phyloP scores from a whole-genome alignment of 2,329 filamentous ascomycete species.

The Cytospora schulzeri region DNA sequence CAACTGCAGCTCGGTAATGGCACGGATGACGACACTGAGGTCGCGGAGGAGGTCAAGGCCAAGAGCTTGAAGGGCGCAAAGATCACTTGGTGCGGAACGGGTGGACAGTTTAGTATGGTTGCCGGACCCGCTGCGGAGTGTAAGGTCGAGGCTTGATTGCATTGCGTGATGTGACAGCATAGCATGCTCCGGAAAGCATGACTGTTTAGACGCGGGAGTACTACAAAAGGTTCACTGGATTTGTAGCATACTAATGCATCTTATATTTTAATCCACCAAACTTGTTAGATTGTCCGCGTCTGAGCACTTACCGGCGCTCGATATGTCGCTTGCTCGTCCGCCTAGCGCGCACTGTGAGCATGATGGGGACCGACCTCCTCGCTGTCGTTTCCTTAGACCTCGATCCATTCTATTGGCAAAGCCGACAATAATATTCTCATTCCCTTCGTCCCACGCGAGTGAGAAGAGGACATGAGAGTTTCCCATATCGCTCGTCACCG shows the following conservation, averaged over 20 bases:
- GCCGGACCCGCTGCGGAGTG: constrained; percentile 24
- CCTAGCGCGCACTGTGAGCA: no score
- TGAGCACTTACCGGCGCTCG: no score
- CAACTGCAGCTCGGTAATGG: constrained; percentile 69
- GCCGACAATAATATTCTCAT: no score
- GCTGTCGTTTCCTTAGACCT: no score
- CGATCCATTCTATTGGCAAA: no score
- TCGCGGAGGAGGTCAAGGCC: constrained; percentile 65
- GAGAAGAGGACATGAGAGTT: no score
- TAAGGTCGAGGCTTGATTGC: constrained; percentile 20
- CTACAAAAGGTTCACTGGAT: not conserved
- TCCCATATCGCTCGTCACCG: no score
- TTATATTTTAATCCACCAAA: not conserved
- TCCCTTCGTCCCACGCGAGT: no score
- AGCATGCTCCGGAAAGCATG: constrained; percentile 3
- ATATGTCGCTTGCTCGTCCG: no score
- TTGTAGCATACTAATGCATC: not conserved
- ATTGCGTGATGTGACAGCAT: constrained; percentile 15
- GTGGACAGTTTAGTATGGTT: constrained; percentile 56
- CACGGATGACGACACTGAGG: constrained; percentile 61
- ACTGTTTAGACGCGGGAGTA: not conserved
- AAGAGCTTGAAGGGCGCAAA: constrained; percentile 41
- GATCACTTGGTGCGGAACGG: constrained; percentile 63
- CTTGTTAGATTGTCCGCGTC: not conserved
- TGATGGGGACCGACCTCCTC: no score